Evolutionary conservation across 2,329 filamentous ascomycete genomes (phyloP), one percentile per base, ranked within the genome.

Genomic region (Rasamsonia emersonii): DNA sequence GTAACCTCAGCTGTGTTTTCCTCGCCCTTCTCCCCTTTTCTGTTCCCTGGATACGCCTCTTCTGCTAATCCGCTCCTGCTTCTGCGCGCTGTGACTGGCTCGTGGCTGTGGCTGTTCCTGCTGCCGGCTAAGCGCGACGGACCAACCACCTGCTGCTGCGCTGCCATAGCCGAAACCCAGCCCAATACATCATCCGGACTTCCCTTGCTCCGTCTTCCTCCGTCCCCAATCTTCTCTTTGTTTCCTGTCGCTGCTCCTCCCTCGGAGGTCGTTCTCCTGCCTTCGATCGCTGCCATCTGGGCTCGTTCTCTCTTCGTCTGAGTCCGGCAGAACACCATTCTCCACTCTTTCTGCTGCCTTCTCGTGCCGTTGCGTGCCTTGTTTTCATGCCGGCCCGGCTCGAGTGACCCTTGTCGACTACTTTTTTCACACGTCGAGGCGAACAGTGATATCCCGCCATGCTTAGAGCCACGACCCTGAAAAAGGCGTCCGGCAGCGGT

Each of bases 391-490:
- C n/a, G n/a, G n/a, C n/a, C n/a, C n/a, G n/a, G n/a, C n/a, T n/a
- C n/a, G n/a, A n/a, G n/a, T n/a, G n/a, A n/a, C n/a, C n/a, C n/a
- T n/a, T n/a, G n/a, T n/a, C n/a, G n/a, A n/a, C n/a, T n/a, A n/a
- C n/a, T n/a, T n/a, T n/a, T n/a, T n/a, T n/a, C n/a, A n/a, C n/a
- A n/a, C n/a, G n/a, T n/a, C n/a, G n/a, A n/a, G n/a, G n/a, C n/a
- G n/a, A n/a, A n/a, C n/a, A n/a, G n/a, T n/a, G n/a, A n/a, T 15
- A 33, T 20, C 18, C 21, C 54, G 45, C 46, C 42, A 61, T 61
- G 58, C 48, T 61, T 39, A 54, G 58, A 45, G 51, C 54, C 33
- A 49, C 58, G 26, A 53, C 58, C 27, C 44, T 57, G 31, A 63
- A 35, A 30, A 35, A 60, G 51, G 57, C 58, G 41, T 51, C 58